These are phyloP conservation scores for Plasmodium knowlesi DNA, from an alignment of 169 alveolate genomes.

Conservation along the genomic window DNA sequence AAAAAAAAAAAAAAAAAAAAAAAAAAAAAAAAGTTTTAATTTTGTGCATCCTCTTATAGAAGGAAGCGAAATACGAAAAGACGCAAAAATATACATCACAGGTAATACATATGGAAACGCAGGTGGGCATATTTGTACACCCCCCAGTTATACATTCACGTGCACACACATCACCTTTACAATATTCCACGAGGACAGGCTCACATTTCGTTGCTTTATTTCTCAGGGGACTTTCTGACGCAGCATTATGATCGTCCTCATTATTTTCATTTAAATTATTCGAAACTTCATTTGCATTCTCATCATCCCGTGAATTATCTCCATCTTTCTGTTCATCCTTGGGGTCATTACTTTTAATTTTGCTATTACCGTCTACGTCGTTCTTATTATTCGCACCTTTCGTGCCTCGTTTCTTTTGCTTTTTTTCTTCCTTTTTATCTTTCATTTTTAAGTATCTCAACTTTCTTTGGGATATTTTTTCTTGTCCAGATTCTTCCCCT, in stretches of 20 bases:
- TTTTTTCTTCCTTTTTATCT: constrained; percentile 67
- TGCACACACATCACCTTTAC: constrained; percentile 24
- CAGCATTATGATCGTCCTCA: background rate
- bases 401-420: constrained; percentile 18
- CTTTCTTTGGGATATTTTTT: constrained; percentile 47
- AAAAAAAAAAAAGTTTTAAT: background rate
- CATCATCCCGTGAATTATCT: background rate
- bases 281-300: constrained; percentile 6
- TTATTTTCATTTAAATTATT: constrained; percentile 11
- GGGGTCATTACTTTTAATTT: background rate
- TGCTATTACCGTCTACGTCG: background rate
- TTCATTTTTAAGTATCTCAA: constrained; percentile 61
- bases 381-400: constrained; percentile 17
- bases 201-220: constrained; percentile 26
- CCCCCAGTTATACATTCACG: background rate
- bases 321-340: constrained; percentile 6
- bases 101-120: background rate
- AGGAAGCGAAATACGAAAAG: background rate
- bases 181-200: constrained; percentile 66
- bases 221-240: background rate
- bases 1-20: background rate
- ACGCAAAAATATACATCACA: background rate
- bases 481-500: background rate
- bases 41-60: background rate
- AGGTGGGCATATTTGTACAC: background rate